A percentile compares a stretch with the other conserved stretches of the same genome.
Conservation (phyloP, 2,329 filamentous ascomycete genomes). For the Bretziella fagacearum region DNA sequence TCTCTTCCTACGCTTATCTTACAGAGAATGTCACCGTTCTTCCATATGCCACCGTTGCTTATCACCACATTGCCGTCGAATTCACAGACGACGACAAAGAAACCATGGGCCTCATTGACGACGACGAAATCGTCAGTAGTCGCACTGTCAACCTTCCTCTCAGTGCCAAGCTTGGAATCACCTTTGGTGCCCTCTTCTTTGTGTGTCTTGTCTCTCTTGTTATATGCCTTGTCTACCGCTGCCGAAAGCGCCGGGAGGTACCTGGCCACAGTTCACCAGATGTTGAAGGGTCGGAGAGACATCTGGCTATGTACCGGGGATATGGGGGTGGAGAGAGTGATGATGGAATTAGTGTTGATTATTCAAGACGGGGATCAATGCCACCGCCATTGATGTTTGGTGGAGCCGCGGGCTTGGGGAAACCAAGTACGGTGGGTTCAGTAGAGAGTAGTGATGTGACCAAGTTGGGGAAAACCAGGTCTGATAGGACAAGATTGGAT, state of each 20-base stretch:
- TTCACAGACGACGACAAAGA: conserved; percentile 24
- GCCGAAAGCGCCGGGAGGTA: conserved; percentile 9
- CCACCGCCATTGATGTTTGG: conserved; percentile 1
- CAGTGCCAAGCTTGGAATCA: conserved; percentile 15
- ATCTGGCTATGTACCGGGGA: background rate
- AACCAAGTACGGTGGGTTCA: conserved; percentile 4
- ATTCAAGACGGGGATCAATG: background rate
- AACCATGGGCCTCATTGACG: conserved; percentile 21
- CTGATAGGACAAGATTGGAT: background rate
- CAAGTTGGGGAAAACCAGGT: background rate
- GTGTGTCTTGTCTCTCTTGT: conserved; percentile 10
- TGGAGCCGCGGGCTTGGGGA: background rate
- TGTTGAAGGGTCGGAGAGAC: background rate
- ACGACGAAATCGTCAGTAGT: background rate
- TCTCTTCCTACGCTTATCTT: conserved; percentile 18
- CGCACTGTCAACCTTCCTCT: conserved; percentile 10
- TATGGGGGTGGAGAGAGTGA: background rate
- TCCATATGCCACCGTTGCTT: conserved; percentile 23
- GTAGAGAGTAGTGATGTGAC: background rate
- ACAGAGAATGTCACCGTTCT: conserved; percentile 21
- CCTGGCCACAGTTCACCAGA: background rate
- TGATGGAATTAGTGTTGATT: background rate
- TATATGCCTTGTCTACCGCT: conserved; percentile 13
- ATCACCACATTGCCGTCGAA: conserved; percentile 24
- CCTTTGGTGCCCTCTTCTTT: conserved; percentile 12